phyloP scores from a whole-genome alignment of 345 rosid species.

The Turnera subulata region DNA sequence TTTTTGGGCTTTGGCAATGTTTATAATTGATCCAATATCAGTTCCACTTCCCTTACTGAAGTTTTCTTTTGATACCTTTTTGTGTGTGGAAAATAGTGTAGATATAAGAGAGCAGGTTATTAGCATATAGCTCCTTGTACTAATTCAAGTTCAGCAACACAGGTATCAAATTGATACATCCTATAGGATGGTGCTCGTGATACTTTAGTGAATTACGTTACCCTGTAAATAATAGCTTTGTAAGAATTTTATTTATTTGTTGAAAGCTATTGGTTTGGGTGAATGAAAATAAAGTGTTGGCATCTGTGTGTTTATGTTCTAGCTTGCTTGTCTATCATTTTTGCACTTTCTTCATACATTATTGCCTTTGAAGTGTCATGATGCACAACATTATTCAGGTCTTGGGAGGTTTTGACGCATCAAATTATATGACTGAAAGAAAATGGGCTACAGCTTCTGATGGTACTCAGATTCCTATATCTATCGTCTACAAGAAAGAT shows the following conservation, averaged over 20 bases:
- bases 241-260: no score
- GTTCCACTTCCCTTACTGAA: no score
- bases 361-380: not conserved
- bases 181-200: no score
- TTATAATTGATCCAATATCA: not conserved
- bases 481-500: conserved; percentile 63
- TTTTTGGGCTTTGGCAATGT: not conserved
- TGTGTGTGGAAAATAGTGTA: no score
- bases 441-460: conserved; percentile 88
- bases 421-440: conserved; percentile 73
- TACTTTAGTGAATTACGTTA: no score
- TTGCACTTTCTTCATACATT: not conserved
- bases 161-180: no score
- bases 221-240: no score
- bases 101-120: no score
- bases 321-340: not conserved
- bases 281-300: not conserved
- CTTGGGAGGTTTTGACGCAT: conserved; percentile 84
- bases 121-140: no score
- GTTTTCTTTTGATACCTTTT: conserved; percentile 1
- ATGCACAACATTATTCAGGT: conserved; percentile 40
- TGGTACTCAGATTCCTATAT: conserved; percentile 80
- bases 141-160: no score
- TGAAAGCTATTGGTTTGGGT: not conserved
- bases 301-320: not conserved